phyloP scores from a whole-genome alignment of 1,139 yeast genomes.

The Candida glucosophila region DNA sequence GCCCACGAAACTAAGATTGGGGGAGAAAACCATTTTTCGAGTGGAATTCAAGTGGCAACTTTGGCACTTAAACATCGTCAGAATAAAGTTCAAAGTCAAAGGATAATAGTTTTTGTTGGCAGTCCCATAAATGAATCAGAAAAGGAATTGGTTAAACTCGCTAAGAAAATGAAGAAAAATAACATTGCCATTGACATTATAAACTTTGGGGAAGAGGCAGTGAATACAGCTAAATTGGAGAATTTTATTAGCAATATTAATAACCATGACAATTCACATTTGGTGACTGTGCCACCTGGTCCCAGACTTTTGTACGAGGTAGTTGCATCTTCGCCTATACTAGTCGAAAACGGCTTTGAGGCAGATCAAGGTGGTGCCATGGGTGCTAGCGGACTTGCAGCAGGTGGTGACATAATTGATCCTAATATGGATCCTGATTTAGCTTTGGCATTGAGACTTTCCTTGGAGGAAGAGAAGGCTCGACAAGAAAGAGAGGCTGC shows the following conservation, averaged over 20 bases:
- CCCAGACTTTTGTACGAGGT: conserved; percentile 72
- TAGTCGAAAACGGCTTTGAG: conserved; percentile 47
- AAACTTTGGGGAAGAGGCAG: conserved; percentile 83
- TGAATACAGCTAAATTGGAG: conserved; percentile 72
- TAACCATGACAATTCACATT: conserved; percentile 73
- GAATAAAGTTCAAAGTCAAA: conserved; percentile 84
- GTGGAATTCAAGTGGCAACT: conserved; percentile 95
- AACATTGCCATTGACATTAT: conserved; percentile 84
- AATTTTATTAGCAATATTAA: conserved; percentile 68
- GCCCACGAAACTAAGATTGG: conserved; percentile 72
- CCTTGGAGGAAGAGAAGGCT: conserved; percentile 74
- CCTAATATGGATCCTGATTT: conserved; percentile 95
- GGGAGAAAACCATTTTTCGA: conserved; percentile 62
- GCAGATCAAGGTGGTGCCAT: conserved; percentile 35
- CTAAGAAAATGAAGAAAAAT: conserved; percentile 90
- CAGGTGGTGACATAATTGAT: conserved; percentile 58
- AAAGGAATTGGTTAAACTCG: conserved; percentile 72
- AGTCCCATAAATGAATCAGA: conserved; percentile 70
- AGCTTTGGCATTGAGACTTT: conserved; percentile 84
- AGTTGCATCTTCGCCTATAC: conserved; percentile 60
- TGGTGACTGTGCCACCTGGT: conserved; percentile 85
- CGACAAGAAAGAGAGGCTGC: conserved; percentile 59
- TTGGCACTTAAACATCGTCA: conserved; percentile 94
- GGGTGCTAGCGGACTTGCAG: conserved; percentile 38
- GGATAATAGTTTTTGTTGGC: conserved; percentile 86